Evolutionary conservation across 2,329 filamentous ascomycete species (phyloP).

Genomic region (Pseudogymnoascus pannorum): DNA sequence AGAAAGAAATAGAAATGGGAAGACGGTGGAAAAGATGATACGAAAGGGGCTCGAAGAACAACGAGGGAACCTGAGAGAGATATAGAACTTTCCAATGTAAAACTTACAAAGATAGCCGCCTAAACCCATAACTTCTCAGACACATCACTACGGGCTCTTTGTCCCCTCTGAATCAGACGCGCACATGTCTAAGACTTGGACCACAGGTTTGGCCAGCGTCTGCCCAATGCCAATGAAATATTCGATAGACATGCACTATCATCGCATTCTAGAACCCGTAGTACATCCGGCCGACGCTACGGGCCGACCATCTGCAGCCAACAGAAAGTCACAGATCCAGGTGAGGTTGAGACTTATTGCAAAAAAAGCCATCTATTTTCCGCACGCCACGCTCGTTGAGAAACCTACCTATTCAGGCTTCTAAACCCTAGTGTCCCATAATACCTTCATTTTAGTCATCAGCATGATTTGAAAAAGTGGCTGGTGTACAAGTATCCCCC

Average conservation of each 20-base stretch:
- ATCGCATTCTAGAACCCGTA: not conserved
- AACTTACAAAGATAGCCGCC: not conserved
- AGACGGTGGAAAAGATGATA: not conserved
- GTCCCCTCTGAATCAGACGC: not conserved
- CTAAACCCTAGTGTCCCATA: not conserved
- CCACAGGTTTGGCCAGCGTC: not conserved
- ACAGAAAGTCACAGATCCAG: not conserved
- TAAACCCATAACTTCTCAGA: not conserved
- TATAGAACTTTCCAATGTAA: slow-evolving; percentile 1
- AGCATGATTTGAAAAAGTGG: not conserved
- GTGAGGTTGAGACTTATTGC: not conserved
- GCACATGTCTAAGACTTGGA: not conserved
- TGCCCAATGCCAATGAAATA: not conserved
- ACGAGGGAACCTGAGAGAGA: not conserved
- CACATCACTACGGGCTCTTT: not conserved
- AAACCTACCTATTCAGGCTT: not conserved
- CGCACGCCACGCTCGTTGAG: not conserved
- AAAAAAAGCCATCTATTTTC: not conserved
- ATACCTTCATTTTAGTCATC: not conserved
- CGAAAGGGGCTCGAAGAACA: not conserved
- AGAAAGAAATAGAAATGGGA: not conserved
- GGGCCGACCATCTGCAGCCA: not conserved
- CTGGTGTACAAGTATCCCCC: slow-evolving; percentile 3
- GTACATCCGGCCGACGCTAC: not conserved
- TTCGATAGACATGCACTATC: not conserved